Conservation (phyloP, 78 protist genomes). For the Guillardia theta region DNA sequence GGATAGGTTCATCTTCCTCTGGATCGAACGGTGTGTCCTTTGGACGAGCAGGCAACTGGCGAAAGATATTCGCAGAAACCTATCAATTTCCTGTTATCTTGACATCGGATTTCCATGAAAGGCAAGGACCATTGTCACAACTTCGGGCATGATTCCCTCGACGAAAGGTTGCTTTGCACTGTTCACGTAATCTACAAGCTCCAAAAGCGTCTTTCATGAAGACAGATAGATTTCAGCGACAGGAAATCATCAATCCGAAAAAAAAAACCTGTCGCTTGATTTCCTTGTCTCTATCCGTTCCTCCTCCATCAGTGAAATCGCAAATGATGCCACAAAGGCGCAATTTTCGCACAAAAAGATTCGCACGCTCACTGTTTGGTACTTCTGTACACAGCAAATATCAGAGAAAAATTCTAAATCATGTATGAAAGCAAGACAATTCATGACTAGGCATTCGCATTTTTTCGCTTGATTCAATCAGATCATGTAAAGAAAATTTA, state of each 20-base stretch:
- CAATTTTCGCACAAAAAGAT: constrained; percentile 71
- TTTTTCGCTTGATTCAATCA: too few relatives aligned
- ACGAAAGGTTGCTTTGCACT: constrained; percentile 57
- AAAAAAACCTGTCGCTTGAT: constrained; percentile 19
- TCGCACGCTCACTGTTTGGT: constrained; percentile 69
- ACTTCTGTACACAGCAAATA: constrained; percentile 46
- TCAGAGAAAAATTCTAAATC: too few relatives aligned
- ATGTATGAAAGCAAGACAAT: too few relatives aligned
- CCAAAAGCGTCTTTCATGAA: constrained; percentile 65
- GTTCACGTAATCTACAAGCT: constrained; percentile 80
- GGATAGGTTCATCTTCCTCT: constrained; percentile 83
- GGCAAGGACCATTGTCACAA: constrained; percentile 75
- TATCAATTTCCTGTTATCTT: too few relatives aligned
- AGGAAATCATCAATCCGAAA: background rate
- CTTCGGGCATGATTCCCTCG: constrained; percentile 71
- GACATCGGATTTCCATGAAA: too few relatives aligned
- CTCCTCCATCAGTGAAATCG: constrained; percentile 74
- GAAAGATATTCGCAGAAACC: constrained; percentile 81
- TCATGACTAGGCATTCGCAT: too few relatives aligned
- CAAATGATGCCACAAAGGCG: constrained; percentile 72
- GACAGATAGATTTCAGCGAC: background rate
- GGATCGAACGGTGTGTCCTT: constrained; percentile 71
- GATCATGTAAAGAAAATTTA: too few relatives aligned
- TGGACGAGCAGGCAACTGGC: constrained; percentile 78
- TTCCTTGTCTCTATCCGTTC: background rate